Percentiles rank a stretch among this genome's conserved stretches.
These are phyloP conservation scores for Colletotrichum eleusines DNA, from an alignment of 2,329 filamentous ascomycete species.

Conservation along the genomic window DNA sequence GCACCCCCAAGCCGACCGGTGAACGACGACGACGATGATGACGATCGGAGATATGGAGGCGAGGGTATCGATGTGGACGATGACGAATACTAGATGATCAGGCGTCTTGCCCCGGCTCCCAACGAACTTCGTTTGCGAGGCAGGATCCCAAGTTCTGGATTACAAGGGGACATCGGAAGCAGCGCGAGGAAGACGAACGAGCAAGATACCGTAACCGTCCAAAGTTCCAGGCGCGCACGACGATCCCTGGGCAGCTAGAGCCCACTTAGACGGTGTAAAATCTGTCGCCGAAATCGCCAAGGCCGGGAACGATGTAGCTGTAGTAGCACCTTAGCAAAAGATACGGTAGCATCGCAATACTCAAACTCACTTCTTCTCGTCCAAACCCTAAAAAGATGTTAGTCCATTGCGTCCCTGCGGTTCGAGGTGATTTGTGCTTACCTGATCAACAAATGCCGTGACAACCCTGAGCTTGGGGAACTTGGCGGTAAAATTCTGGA, in stretches of 20 bases:
- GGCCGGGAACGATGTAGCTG: constrained; percentile 94
- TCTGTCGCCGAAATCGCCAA: constrained; percentile 95
- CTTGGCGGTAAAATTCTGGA: constrained; percentile 87
- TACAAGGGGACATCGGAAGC: background rate
- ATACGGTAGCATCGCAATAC: constrained; percentile 35
- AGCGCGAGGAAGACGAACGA: background rate
- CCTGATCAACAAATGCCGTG: constrained; percentile 93
- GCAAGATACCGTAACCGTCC: background rate
- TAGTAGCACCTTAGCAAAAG: constrained; percentile 53
- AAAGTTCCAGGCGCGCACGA: background rate
- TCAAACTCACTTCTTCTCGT: constrained; percentile 90
- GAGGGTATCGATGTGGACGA: constrained; percentile 67
- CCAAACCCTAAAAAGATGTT: constrained; percentile 71
- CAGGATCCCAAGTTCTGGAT: background rate
- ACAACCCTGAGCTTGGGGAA: constrained; percentile 93
- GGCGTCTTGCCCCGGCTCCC: background rate
- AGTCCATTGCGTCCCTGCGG: background rate
- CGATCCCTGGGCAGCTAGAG: background rate
- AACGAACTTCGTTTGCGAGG: no score
- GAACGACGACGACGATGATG: constrained; percentile 64
- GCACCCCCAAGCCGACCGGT: constrained; percentile 44
- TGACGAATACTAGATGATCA: constrained; percentile 63
- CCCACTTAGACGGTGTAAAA: constrained; percentile 85
- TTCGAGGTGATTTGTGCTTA: constrained; percentile 48
- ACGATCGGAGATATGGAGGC: constrained; percentile 64